Conservation (phyloP, 1,284 basidiomycete genomes). For the Microbotryomycetes sp. region DNA sequence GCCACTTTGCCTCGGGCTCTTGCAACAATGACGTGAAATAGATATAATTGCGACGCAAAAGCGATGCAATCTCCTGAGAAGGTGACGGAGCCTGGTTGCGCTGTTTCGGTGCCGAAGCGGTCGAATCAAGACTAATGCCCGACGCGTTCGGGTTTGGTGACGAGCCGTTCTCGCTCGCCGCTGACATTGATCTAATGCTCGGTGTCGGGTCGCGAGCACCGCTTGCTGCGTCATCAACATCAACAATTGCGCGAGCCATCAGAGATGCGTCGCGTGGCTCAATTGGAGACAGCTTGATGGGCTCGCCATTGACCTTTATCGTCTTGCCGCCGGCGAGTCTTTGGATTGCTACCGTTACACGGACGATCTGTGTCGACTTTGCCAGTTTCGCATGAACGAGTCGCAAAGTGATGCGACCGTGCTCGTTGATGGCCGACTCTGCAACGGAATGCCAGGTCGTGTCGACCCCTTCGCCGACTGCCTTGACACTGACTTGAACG, state of each 20-base stretch:
- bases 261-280: conserved; percentile 60
- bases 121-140: conserved; percentile 1
- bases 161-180: neutral
- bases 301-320: conserved; percentile 73
- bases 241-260: conserved; percentile 37
- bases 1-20: conserved; percentile 98
- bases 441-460: conserved; percentile 49
- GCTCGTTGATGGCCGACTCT: conserved; percentile 49
- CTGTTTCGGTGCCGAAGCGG: neutral
- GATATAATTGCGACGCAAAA: conserved; percentile 89
- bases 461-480: conserved; percentile 47
- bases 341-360: conserved; percentile 70
- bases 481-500: conserved; percentile 58
- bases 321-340: conserved; percentile 57
- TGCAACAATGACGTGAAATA: conserved; percentile 96
- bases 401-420: conserved; percentile 15
- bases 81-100: neutral
- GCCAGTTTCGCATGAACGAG: conserved; percentile 21
- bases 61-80: conserved; percentile 52
- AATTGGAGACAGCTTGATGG: conserved; percentile 57
- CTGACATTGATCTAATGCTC: neutral
- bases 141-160: conserved; percentile 7
- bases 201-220: conserved; percentile 40
- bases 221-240: conserved; percentile 60
- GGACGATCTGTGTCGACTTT: conserved; percentile 60